Conservation (phyloP, 257 asterid species). For the Linderniella brevidens region DNA sequence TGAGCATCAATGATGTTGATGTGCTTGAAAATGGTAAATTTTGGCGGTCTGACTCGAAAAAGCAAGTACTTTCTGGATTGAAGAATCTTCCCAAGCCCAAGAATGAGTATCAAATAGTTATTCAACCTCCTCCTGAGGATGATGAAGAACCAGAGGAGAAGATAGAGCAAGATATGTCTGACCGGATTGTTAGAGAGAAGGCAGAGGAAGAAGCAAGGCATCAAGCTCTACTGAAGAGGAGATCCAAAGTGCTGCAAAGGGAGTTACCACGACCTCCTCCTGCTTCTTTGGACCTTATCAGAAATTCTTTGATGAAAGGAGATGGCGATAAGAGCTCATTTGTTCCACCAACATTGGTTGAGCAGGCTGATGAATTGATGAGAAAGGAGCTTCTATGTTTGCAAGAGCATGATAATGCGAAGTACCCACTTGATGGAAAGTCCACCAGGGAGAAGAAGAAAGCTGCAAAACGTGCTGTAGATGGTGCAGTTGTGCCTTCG, state of each 20-base stretch:
- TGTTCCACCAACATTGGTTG: constrained; percentile 81
- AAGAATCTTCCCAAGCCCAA: constrained; percentile 79
- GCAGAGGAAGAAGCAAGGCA: constrained; percentile 89
- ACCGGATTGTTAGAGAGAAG: constrained; percentile 76
- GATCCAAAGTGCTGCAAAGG: constrained; percentile 93
- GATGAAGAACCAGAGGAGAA: constrained; percentile 90
- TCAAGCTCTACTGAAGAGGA: constrained; percentile 65
- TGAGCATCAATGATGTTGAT: constrained; percentile 69
- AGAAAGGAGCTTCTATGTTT: constrained; percentile 71
- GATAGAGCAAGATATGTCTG: constrained; percentile 99
- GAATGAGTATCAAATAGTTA: constrained; percentile 76
- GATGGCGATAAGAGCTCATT: constrained; percentile 87
- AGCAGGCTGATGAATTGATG: constrained; percentile 91
- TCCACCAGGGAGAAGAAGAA: constrained; percentile 68
- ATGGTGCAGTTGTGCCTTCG: constrained; percentile 27
- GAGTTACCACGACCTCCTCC: constrained; percentile 96
- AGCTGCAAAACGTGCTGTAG: constrained; percentile 26
- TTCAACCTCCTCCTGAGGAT: constrained; percentile 60
- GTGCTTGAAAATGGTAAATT: constrained; percentile 32
- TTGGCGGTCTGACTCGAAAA: constrained; percentile 40
- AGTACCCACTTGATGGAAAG: constrained; percentile 73
- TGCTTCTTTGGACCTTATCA: constrained; percentile 63
- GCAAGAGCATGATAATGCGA: constrained; percentile 81
- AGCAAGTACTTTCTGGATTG: constrained; percentile 49
- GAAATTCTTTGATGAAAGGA: constrained; percentile 42